phyloP scores from a whole-genome alignment of 331 rosid species.

The Stylosanthes scabra region DNA sequence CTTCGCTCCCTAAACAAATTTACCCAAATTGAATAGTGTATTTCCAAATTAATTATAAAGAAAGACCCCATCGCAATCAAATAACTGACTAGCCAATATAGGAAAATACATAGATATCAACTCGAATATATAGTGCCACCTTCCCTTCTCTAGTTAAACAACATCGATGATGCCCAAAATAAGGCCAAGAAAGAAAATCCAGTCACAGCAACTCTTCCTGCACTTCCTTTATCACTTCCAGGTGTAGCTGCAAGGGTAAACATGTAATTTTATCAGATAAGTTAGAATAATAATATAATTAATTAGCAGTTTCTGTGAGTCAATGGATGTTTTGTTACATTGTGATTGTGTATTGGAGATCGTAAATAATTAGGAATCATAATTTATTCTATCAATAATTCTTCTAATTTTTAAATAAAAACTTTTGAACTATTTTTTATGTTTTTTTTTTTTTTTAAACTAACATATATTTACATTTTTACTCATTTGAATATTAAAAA shows the following conservation, averaged over 20 bases:
- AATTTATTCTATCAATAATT: too few species aligned
- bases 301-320: not conserved
- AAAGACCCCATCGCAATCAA: conserved; percentile 1
- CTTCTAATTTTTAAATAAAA: too few species aligned
- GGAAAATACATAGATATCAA: conserved; percentile 21
- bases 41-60: not conserved
- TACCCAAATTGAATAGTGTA: conserved; percentile 42
- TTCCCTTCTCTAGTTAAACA: conserved; percentile 44
- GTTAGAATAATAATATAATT: not conserved
- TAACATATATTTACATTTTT: too few species aligned
- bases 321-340: not conserved
- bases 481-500: too few species aligned
- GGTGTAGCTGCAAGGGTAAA: conserved; percentile 49
- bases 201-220: conserved; percentile 43
- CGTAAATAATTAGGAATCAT: too few species aligned
- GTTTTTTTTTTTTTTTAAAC: too few species aligned
- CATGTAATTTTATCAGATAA: not conserved
- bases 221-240: conserved; percentile 38
- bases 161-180: conserved; percentile 53
- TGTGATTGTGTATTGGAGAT: too few species aligned
- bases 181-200: conserved; percentile 59
- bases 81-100: conserved; percentile 11
- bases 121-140: conserved; percentile 11
- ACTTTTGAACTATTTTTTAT: too few species aligned
- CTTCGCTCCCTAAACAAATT: not conserved